Evolutionary conservation across 148 eudicot species (phyloP), one percentile per base, ranked within the genome.

Genomic region (Chenopodium quinoa): DNA sequence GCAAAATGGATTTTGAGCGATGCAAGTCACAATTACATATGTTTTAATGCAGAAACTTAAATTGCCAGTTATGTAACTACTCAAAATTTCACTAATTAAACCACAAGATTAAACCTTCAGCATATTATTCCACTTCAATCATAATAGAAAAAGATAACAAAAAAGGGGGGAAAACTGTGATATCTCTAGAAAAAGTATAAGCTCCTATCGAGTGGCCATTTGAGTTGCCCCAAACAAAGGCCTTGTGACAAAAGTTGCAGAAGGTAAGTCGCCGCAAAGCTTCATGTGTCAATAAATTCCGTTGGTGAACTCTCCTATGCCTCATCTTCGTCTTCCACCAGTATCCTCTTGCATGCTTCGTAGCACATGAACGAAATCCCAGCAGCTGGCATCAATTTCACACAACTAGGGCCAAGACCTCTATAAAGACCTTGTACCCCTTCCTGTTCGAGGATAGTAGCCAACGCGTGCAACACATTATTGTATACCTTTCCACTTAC

Each of bases 281-380:
- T 17, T 25, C 25, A 46, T 78, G 60, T 82, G 75, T 73, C 85
- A 66, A 73, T 62, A 80, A 56, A 66, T 65, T 73, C 64, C 17
- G 9, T 16, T 1, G 52, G n/a, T 23, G 5, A 40, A 75, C 73
- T 73, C 80, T 71, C 63, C 84, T 90, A 89, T 0, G 84, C 90
- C 9, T 94, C 93, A 0, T 90, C 88, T 78, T 88, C 97, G 20
- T 88, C 86, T 84, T 96, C 99, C 22, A 97, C 90, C 73, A 97
- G 82, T 82, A 97, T 94, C 87, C 84, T 97, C 92, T 97, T 97
- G 88, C 97, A 92, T 1, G 97, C 98, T 83, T 97, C 99, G 40
- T 97, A 97, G 78, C 99, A 97, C 99, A 97, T 97, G 85, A 97
- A 97, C 2, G 99, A 97, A 62, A 97, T 97, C 81, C 99, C 99